Evolutionary conservation across 2,329 filamentous ascomycete species (phyloP), one percentile per base, ranked within the genome.

Genomic region (Phaeosphaeria sp.): DNA sequence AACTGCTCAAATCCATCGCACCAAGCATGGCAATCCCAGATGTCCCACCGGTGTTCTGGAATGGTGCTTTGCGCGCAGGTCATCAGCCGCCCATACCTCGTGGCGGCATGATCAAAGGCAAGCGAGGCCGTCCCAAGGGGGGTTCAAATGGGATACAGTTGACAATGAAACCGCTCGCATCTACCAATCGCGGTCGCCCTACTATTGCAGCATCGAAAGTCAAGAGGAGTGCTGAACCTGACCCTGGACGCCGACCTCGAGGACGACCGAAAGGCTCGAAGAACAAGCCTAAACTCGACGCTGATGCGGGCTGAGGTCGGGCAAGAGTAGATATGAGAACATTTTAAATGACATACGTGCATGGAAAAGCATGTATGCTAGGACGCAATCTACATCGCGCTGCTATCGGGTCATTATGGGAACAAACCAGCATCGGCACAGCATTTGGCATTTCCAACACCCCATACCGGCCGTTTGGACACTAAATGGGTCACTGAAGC

Each of bases 231-330:
- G 3, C n/a, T 15, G 63, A 58, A 9, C 58, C 36, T 41, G 36
- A 3, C 5, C 15, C 36, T 41, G 18, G 5, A 20, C 42, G 7
- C 6, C 42, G 44, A 20, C 3, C 20, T 9, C 10, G 11, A 15
- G 44, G 44, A 7, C 22, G 68, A 20, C 66, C 68, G 22, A 63
- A 65, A 27, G 63, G 69, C 25, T 56, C 61, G 0, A 68, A 59
- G 50, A 65, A 56, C 21, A 63, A 62, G n/a, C 50, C 41, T n/a
- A 59, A 57, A 15, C 36, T 17, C 18, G 30, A 20, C 15, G 18
- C 11, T 13, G 13, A 41, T 11, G 30, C 13, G 30, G 36, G 25
- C 17, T 20, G 42, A 44, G 42, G 13, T 15, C 9, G 42, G 42
- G 5, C 36, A 41, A 5, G 36, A 41, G 13, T 15, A 13, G 42